phyloP scores from a whole-genome alignment of 306 rosid genomes.

The Fagus sylvatica region DNA sequence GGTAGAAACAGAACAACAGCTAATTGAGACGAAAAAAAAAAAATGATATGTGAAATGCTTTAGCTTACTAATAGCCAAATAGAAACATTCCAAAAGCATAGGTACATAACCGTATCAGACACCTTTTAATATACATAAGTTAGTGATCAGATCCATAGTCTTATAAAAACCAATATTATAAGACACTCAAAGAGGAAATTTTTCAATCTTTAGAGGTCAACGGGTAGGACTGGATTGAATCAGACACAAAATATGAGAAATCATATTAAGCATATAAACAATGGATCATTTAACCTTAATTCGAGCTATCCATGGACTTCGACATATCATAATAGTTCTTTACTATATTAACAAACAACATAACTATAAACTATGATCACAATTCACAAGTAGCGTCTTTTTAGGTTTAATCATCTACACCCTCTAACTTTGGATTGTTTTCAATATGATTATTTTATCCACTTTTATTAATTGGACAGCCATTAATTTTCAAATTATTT shows the following conservation, averaged over 20 bases:
- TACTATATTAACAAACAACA: no score
- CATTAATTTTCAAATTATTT: no score
- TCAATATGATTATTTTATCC: no score
- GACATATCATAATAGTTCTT: no score
- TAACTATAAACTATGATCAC: no score
- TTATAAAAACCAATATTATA: background rate
- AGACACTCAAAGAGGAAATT: background rate
- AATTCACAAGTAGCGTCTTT: no score
- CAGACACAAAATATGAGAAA: no score
- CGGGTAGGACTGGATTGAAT: no score
- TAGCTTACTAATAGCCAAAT: slow-evolving; percentile 1
- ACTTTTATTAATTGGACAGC: no score
- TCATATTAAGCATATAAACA: background rate
- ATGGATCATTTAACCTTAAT: background rate
- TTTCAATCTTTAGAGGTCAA: background rate
- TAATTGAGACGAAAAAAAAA: background rate
- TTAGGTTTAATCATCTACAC: no score
- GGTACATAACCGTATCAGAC: background rate
- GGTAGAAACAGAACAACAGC: background rate
- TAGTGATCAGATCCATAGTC: background rate
- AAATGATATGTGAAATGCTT: background rate
- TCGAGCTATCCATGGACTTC: no score
- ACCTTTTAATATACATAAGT: background rate
- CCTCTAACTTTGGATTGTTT: no score
- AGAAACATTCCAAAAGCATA: slow-evolving; percentile 20